Evolutionary conservation across 2,329 filamentous ascomycete species (phyloP), one percentile per base, ranked within the genome.

Genomic region (Capronia epimyces): DNA sequence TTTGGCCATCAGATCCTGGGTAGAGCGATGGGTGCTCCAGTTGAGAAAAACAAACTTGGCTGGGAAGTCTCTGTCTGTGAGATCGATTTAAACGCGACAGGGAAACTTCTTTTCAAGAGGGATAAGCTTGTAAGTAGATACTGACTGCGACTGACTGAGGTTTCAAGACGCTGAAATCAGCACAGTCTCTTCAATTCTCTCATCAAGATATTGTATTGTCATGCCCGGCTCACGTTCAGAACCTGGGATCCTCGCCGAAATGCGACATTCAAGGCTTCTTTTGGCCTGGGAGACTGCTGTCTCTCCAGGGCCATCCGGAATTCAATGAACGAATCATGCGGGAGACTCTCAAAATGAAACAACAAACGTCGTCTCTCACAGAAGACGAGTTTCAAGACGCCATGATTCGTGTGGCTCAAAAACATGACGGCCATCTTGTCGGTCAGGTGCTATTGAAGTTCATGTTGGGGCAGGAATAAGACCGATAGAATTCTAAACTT

Each of bases 1-100:
- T 94, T 91, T 66, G 89, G 88, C 3, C 89, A 94, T 66, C 88
- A 94, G 71, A 89, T 94, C 62, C 71, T 91, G 37, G 87, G 79
- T 1, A 76, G 88, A 46, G 86, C 87, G 1, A 65, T 89, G 58
- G 86, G 81, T 2, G 77, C 71, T 16, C 77, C 79, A 60, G 85
- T 94, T 2, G 82, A 75, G 29, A 71, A 81, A 48, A 87, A 80
- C 64, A 75, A 81, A 21, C 67, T 71, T 18, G 88, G 87, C 1
- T 95, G 88, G 89, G 89, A 95, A 69, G 71, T 87, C 15, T 81
- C 84, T 43, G 87, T 93, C 2, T 78, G 78, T 18, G 76, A 82
- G 21, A 74, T 91, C 31, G 67, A 81, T 52, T 72, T 93, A 64
- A 87, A 82, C 3, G 72, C 76, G 16, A 77, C 79, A 63, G 89